These are phyloP conservation scores for Yarrowia keelungensis DNA, from an alignment of 805 yeast genomes.

Conservation along the genomic window DNA sequence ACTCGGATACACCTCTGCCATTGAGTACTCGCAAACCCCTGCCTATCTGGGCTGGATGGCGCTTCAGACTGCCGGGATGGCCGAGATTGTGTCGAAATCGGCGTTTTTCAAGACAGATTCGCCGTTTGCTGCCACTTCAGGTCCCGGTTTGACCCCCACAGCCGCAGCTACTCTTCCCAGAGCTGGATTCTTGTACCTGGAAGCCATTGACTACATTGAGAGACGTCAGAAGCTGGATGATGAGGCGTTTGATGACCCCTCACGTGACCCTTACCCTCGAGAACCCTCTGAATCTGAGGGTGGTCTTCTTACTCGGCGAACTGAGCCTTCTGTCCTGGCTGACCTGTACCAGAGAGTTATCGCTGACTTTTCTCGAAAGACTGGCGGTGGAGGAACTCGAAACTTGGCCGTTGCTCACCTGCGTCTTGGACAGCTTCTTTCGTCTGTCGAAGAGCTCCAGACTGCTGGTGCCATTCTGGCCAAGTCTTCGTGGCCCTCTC, in stretches of 20 bases:
- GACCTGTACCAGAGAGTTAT: slow-evolving; percentile 24
- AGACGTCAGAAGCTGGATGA: background rate
- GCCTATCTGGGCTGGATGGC: slow-evolving; percentile 61
- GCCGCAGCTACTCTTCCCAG: slow-evolving; percentile 22
- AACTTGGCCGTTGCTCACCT: slow-evolving; percentile 30
- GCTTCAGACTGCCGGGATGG: slow-evolving; percentile 70
- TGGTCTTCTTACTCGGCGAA: background rate
- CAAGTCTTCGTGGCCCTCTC: slow-evolving; percentile 13
- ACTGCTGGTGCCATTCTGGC: slow-evolving; percentile 29
- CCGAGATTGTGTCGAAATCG: slow-evolving; percentile 45
- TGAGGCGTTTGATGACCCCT: slow-evolving; percentile 12
- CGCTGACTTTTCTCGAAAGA: slow-evolving; percentile 17
- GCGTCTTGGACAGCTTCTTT: slow-evolving; percentile 20
- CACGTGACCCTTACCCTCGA: slow-evolving; percentile 22
- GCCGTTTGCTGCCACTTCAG: slow-evolving; percentile 27
- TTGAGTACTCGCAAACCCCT: slow-evolving; percentile 42
- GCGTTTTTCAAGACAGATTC: slow-evolving; percentile 22
- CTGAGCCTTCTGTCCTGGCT: slow-evolving; percentile 10
- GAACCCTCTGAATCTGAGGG: background rate
- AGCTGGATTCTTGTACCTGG: slow-evolving; percentile 23
- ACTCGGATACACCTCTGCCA: slow-evolving; percentile 45
- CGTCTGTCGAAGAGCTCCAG: slow-evolving; percentile 23
- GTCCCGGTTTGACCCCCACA: slow-evolving; percentile 18
- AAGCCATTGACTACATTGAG: slow-evolving; percentile 21
- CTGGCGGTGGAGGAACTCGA: slow-evolving; percentile 9